Base-by-base conservation (phyloP, 768 basidiomycete genomes). In the Grammothele lineata region DNA sequence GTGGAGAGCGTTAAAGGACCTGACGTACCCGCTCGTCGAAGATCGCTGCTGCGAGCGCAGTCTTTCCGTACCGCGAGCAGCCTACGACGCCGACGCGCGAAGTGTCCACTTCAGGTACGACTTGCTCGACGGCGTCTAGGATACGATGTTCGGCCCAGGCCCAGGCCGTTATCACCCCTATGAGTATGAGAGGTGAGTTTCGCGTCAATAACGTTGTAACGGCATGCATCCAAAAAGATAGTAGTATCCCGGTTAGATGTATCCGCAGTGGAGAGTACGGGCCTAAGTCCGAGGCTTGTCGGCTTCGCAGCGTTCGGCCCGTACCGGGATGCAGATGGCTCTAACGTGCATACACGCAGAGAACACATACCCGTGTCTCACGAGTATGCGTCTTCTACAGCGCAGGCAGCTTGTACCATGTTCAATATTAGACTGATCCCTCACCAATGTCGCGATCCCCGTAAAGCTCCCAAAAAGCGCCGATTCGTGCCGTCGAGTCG, bases 31-130 rank as follows among this genome's bases (percentile, higher is more conserved):
- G 40, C 17, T 47, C 24, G 22, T 47, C 46, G 34, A 47, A 47
- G 23, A 47, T 47, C 4, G 37, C 46, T 18, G 46, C 46, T 10
- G 46, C 46, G 17, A 47, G 39, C 10, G 46, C 46, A 5, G 46
- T 40, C 33, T 47, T 47, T 10, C 46, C 46, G 19, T 40, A 41
- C 4, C 46, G 46, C 33, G 46, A 47, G 33, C 46, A 47, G 9
- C 46, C 46, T 17, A 41, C 40, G 3, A 41, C 46, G 9, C 46
- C 46, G 4, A 47, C 40, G 24, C 46, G 46, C 1, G 33, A 26
- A 18, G 40, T 35, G 24, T 47, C 46, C 10, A 47, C 25, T 22
- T 47, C 40, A 1, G 46, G 46, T 7, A 41, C 46, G 18, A 47
- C 46, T 18, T 41, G 46, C 15, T 47, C 46, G 24, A 47, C 36